These are phyloP conservation scores for Moringa oleifera DNA, from an alignment of 345 rosid genomes.

Conservation along the genomic window DNA sequence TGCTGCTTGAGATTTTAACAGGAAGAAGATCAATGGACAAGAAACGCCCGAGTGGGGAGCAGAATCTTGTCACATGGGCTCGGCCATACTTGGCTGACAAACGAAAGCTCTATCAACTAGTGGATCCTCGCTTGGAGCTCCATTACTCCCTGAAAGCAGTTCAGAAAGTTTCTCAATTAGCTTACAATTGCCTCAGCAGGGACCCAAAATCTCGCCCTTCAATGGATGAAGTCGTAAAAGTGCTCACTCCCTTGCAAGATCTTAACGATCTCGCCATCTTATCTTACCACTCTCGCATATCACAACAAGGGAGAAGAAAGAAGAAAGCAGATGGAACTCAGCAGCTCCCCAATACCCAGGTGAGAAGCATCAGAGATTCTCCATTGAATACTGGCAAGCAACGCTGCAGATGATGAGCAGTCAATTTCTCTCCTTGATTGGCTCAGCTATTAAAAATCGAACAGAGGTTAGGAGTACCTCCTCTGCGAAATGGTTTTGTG, in stretches of 20 bases:
- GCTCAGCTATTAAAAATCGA: constrained; percentile 16
- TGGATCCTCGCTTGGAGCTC: constrained; percentile 84
- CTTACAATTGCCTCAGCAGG: constrained; percentile 57
- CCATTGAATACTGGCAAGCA: constrained; percentile 54
- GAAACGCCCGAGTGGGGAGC: constrained; percentile 82
- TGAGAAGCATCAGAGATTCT: constrained; percentile 46
- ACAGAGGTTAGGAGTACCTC: constrained; percentile 22
- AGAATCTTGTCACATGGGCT: constrained; percentile 92
- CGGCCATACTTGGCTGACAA: constrained; percentile 76
- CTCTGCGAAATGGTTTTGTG: constrained; percentile 16
- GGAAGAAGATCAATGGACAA: constrained; percentile 98
- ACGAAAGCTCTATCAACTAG: constrained; percentile 66
- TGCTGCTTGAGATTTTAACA: constrained; percentile 82
- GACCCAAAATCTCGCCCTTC: constrained; percentile 72
- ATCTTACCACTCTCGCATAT: constrained; percentile 49
- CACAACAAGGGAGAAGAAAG: constrained; percentile 66
- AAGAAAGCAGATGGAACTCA: constrained; percentile 49
- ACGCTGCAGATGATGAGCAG: constrained; percentile 32
- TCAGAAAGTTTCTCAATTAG: constrained; percentile 66
- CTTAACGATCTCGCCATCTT: constrained; percentile 64
- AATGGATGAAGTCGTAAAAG: constrained; percentile 66
- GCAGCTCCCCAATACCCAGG: constrained; percentile 24
- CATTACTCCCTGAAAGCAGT: constrained; percentile 79
- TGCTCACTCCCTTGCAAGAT: constrained; percentile 54
- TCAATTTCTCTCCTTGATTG: constrained; percentile 23